Percentiles rank a stretch among this genome's conserved stretches.
Evolutionary conservation across 1,139 yeast genomes (phyloP).

Genomic region (Schwanniomyces etchellsii): DNA sequence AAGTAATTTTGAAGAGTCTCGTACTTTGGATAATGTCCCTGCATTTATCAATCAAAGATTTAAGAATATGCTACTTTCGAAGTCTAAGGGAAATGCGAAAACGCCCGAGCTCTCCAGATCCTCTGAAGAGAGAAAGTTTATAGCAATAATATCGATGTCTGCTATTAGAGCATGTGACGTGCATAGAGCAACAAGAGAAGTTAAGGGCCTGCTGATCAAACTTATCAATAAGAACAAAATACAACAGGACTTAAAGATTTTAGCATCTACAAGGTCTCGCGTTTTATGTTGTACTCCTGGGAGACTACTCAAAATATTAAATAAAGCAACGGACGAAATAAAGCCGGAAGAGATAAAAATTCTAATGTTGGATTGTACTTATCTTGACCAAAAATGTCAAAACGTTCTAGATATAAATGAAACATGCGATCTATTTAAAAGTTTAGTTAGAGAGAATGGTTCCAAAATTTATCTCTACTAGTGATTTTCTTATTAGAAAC

Average conservation of each 20-base stretch:
- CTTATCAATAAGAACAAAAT: slow-evolving; percentile 63
- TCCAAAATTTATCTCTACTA: slow-evolving; percentile 48
- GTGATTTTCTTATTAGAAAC: background rate
- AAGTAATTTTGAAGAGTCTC: slow-evolving; percentile 30
- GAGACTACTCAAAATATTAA: slow-evolving; percentile 48
- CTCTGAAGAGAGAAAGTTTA: slow-evolving; percentile 30
- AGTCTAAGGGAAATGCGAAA: slow-evolving; percentile 7
- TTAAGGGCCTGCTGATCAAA: slow-evolving; percentile 56
- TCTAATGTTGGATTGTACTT: slow-evolving; percentile 58
- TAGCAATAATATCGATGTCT: slow-evolving; percentile 60
- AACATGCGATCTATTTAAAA: slow-evolving; percentile 35
- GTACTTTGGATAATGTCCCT: slow-evolving; percentile 44
- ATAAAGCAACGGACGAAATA: slow-evolving; percentile 31
- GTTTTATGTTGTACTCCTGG: slow-evolving; percentile 64
- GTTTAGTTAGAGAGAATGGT: slow-evolving; percentile 37
- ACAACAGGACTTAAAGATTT: slow-evolving; percentile 49
- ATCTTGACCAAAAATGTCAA: slow-evolving; percentile 58
- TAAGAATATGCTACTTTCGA: slow-evolving; percentile 32
- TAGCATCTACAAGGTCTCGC: slow-evolving; percentile 45
- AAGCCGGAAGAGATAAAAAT: slow-evolving; percentile 46
- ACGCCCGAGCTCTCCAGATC: slow-evolving; percentile 9
- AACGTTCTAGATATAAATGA: slow-evolving; percentile 59
- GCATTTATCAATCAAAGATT: slow-evolving; percentile 39
- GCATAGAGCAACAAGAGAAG: slow-evolving; percentile 51
- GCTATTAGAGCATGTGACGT: slow-evolving; percentile 73